Evolutionary conservation across 2,329 filamentous ascomycete genomes (phyloP).

Genomic region (Cladophialophora chaetospira): DNA sequence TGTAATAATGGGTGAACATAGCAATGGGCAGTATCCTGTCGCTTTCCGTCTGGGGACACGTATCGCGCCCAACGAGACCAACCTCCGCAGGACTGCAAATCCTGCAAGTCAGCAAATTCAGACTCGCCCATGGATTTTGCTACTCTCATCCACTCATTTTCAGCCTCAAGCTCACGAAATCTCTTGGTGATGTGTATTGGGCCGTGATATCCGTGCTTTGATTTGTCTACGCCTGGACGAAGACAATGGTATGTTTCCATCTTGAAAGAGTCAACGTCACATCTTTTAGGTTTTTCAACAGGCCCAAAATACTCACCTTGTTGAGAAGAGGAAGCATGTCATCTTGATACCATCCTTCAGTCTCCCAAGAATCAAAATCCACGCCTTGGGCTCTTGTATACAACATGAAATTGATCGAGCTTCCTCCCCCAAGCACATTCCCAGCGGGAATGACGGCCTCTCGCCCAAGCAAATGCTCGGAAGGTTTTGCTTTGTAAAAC

Average conservation of each 20-base stretch:
- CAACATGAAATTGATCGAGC: conserved; percentile 62
- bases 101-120: neutral
- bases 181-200: conserved; percentile 60
- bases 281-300: neutral
- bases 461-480: conserved; percentile 37
- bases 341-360: conserved; percentile 22
- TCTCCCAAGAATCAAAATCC: conserved; percentile 54
- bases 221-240: neutral
- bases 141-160: neutral
- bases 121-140: neutral
- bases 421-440: conserved; percentile 63
- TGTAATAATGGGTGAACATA: conserved; percentile 58
- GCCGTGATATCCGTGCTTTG: conserved; percentile 50
- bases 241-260: neutral
- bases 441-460: conserved; percentile 43
- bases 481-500: conserved; percentile 55
- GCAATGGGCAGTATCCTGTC: conserved; percentile 58
- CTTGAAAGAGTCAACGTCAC: neutral
- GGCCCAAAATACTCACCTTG: conserved; percentile 11
- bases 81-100: neutral
- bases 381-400: conserved; percentile 42
- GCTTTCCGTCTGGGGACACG: conserved; percentile 53
- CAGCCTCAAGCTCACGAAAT: conserved; percentile 36
- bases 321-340: conserved; percentile 20
- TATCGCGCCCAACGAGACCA: conserved; percentile 50